Base-by-base conservation (phyloP, 257 asterid species). In the Solanum gandarillasii region DNA sequence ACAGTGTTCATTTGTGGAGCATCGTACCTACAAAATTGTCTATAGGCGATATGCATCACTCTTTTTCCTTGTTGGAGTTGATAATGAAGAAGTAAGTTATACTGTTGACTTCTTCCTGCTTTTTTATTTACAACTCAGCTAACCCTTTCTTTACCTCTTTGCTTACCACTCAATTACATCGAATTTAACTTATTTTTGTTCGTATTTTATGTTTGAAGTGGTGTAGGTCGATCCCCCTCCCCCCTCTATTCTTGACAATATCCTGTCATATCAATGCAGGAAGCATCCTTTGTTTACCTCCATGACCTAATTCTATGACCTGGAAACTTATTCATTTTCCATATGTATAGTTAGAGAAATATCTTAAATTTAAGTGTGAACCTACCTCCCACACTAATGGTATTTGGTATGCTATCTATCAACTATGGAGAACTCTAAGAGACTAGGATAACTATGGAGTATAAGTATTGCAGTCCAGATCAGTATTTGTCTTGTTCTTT, bases 1-100 rank as follows among this genome's bases (percentile, higher is more conserved):
- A 75, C 98, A 97, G 99, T 97, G 99, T 94, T 96, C 99, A 7
- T 96, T 97, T 84, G 98, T 97, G 84, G 98, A 97, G 93, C 99
- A 97, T 91, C 95, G 99, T 83, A 97, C 91, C 94, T 96, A 96
- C 94, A 95, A 96, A 92, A 91, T 96, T 72, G 95, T 97, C 35
- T 97, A 95, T 36, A 92, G 99, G 93, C 92, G 99, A 83, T 97
- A 97, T 87, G 99, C 99, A 7, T 95, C 99, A 1, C 79, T 97
- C 7, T 97, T 97, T 90, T 97, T 97, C 94, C 89, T 97, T 91
- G 98, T 97, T 89, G 99, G 99, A 88, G 99, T 97, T 87, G 99
- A 97, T 94, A 95, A 95, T 9, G 98, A 95, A 90, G 99, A 97
- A 91, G 99, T 96, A 92, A 93, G 98, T 89, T 83, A 35, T 87